Base-by-base conservation (phyloP, 257 asterid species). In the Lycium barbarum region DNA sequence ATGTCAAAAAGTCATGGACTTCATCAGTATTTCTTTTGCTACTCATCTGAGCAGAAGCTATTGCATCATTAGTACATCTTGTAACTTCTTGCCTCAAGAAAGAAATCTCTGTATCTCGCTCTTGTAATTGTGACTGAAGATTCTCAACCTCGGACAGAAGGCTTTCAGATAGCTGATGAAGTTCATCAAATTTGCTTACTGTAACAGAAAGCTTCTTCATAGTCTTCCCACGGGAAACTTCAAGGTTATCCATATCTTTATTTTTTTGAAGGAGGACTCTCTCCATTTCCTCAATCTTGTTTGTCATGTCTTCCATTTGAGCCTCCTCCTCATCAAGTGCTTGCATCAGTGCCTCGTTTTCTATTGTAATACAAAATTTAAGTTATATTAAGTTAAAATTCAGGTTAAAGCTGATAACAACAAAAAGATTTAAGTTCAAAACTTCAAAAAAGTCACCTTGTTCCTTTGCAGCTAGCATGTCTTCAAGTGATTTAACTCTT, bases 61-160 rank as follows among this genome's bases (percentile, higher is more conserved):
- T 90, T 82, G 93, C 92, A 89, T 95, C 98, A 83, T 94, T 93
- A 4, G 98, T 95, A 93, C 97, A 94, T 90, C 99, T 89, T 57
- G 99, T 95, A 85, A 97, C 98, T 91, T 97, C 99, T 90, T 95
- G 97, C 91, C 99, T 88, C 83, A 97, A 97, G 89, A 97, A 97
- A 89, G 99, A 97, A 88, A 97, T 90, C 90, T 97, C 99, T 72
- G 88, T 92, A 86, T 95, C 98, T 84, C 93, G 94, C 88, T 97
- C 98, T 90, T 89, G 97, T 89, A 94, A 89, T 84, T 97, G 98
- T 66, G 93, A 90, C 90, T 95, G 99, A 85, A 97, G 99, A 88
- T 91, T 95, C 94, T 95, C 99, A 86, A 97, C 97, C 89, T 97
- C 99, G 20, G 96, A 89, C 70, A 97, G 94, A 58, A 97, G 97